phyloP scores from a whole-genome alignment of 495 filamentous ascomycete genomes.

The Annulohypoxylon nitens region DNA sequence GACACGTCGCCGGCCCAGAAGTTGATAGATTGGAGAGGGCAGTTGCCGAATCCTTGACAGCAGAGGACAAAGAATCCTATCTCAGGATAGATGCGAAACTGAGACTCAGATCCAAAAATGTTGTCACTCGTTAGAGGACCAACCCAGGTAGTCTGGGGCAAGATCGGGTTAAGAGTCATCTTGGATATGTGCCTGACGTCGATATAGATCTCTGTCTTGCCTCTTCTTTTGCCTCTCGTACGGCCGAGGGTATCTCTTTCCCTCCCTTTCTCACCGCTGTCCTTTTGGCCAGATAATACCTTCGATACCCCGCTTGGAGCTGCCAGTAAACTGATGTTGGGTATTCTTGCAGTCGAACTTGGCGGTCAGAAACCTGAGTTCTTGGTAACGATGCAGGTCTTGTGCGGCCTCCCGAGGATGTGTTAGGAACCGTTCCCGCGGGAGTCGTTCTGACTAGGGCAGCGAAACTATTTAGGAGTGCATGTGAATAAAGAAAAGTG shows the following conservation, averaged over 20 bases:
- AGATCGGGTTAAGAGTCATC: conserved; percentile 48
- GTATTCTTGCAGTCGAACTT: conserved; percentile 51
- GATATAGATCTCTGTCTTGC: conserved; percentile 38
- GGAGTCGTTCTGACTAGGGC: conserved; percentile 27
- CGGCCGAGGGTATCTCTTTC: conserved; percentile 18
- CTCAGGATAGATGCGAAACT: conserved; percentile 33
- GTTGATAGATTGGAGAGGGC: conserved; percentile 6
- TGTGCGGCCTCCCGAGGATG: conserved; percentile 53
- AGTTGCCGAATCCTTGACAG: conserved; percentile 20
- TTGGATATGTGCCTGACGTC: conserved; percentile 43
- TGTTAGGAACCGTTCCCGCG: conserved; percentile 50
- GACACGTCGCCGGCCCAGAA: conserved; percentile 33
- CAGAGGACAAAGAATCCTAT: conserved; percentile 25
- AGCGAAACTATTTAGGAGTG: conserved; percentile 20
- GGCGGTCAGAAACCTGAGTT: conserved; percentile 51
- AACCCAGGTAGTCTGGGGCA: conserved; percentile 41
- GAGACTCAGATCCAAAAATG: conserved; percentile 41
- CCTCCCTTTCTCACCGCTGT: conserved; percentile 47
- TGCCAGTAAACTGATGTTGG: conserved; percentile 44
- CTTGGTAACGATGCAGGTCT: conserved; percentile 51
- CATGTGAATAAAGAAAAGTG: conserved; percentile 16
- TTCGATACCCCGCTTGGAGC: conserved; percentile 45
- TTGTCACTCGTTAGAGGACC: conserved; percentile 35
- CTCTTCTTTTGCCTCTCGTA: conserved; percentile 33
- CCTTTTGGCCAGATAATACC: conserved; percentile 43